Percentiles rank a stretch among this genome's conserved stretches.
Conservation (phyloP, 768 basidiomycete genomes). For the Cystobasidium onofrii region DNA sequence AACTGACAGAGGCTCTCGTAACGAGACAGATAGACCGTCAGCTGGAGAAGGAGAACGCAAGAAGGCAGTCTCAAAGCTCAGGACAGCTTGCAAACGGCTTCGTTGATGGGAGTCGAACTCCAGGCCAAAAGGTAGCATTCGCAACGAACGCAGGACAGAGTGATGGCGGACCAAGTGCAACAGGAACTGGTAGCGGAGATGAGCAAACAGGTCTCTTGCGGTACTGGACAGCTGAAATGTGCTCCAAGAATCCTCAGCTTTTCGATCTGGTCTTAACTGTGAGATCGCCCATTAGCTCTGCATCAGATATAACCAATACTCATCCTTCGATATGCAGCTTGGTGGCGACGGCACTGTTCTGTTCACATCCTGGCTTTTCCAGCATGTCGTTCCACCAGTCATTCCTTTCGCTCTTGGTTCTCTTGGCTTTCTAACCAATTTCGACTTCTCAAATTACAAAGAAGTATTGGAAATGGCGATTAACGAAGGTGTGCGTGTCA, state of each 20-base stretch:
- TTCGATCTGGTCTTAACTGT: constrained; percentile 98
- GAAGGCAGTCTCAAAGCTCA: background rate
- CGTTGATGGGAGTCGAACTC: background rate
- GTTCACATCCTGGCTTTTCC: constrained; percentile 98
- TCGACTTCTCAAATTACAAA: constrained; percentile 80
- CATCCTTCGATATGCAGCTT: constrained; percentile 52
- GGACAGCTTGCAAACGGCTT: background rate
- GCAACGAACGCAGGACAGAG: background rate
- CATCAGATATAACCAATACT: background rate
- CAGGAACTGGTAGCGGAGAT: constrained; percentile 53
- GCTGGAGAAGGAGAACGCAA: constrained; percentile 35
- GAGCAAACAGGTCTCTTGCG: constrained; percentile 71
- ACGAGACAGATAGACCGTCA: constrained; percentile 41
- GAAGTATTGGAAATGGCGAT: constrained; percentile 77
- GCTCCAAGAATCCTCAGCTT: constrained; percentile 74
- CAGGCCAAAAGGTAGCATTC: background rate
- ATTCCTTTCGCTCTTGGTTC: constrained; percentile 95
- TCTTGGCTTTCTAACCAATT: constrained; percentile 93
- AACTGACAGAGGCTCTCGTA: constrained; percentile 36
- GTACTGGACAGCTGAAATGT: constrained; percentile 98
- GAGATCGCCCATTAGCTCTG: constrained; percentile 46
- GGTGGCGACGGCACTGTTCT: constrained; percentile 97
- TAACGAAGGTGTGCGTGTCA: constrained; percentile 89
- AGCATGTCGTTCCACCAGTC: constrained; percentile 95
- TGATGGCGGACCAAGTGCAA: background rate